phyloP scores from a whole-genome alignment of 2,329 filamentous ascomycete species.

The Kalmusia sp. region DNA sequence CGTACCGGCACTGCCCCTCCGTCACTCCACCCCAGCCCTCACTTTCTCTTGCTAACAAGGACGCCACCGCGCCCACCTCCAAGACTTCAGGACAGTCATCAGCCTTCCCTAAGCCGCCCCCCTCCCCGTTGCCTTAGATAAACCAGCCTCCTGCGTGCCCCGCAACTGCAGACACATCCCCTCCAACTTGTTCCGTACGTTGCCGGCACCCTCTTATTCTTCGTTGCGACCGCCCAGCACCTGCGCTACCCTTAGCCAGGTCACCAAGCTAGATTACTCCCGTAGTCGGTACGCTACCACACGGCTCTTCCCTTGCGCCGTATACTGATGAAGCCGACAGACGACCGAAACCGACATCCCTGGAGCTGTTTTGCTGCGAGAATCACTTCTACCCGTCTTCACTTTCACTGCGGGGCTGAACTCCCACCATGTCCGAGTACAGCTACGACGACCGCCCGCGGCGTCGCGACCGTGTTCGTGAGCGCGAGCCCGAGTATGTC shows the following conservation, averaged over 20 bases:
- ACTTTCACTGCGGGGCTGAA: conserved; percentile 9
- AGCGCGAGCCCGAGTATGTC: conserved; percentile 59
- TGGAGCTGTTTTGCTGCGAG: conserved; percentile 11
- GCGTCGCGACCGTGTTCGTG: conserved; percentile 52
- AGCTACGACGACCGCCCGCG: conserved; percentile 56
- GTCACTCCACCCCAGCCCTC: conserved; percentile 22
- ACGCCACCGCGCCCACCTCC: conserved; percentile 28
- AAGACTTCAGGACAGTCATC: conserved; percentile 29
- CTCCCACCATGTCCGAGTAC: conserved; percentile 56
- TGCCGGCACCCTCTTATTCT: conserved; percentile 29
- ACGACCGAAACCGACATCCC: conserved; percentile 6
- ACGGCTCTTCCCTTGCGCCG: neutral
- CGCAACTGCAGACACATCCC: conserved; percentile 19
- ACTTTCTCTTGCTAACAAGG: conserved; percentile 20
- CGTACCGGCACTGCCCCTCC: conserved; percentile 9
- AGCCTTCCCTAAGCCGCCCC: conserved; percentile 15
- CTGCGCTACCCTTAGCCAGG: conserved; percentile 23
- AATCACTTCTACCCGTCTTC: conserved; percentile 1
- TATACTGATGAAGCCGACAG: conserved; percentile 7
- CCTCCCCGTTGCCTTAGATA: conserved; percentile 34
- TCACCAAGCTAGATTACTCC: conserved; percentile 14
- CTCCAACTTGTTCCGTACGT: conserved; percentile 30
- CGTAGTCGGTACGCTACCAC: conserved; percentile 16
- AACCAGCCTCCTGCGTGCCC: conserved; percentile 19
- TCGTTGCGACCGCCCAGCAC: conserved; percentile 29